Evolutionary conservation across 1,284 basidiomycete species (phyloP), one percentile per base, ranked within the genome.

Genomic region (Ustilago curta): DNA sequence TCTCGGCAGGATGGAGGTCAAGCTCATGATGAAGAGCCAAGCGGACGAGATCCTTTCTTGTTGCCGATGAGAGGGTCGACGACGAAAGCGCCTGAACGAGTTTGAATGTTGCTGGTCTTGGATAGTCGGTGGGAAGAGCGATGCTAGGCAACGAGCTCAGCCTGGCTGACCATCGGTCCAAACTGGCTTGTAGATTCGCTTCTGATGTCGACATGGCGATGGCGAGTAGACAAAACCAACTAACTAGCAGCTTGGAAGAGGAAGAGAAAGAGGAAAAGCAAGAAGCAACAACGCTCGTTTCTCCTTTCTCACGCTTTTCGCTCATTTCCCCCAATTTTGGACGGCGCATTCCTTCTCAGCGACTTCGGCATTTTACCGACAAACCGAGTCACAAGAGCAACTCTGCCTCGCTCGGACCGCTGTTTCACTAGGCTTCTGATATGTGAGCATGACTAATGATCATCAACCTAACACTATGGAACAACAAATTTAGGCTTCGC

Each of bases 111-210:
- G 90, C 87, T 16, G 94, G 92, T 62, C 95, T 88, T 2, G 97
- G 96, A 84, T 98, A 99, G 86, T 99, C 97, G 0, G 95, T 97
- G 1, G 97, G 96, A 19, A 99, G 88, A 4, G 94, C 94, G 72
- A 98, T 92, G 29, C 92, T 92, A 4, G 95, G 96, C 16, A 97
- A 86, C 79, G 86, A 85, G n/a, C 85, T 85, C 27, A 89, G 85
- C n/a, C 87, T 79, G 6, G 67, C 63, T 8, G 65, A 60, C 83
- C 83, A 84, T 47, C 78, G 71, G 14, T 81, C 73, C 55, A 83
- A 59, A 47, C 73, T 70, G 45, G 70, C 74, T 39, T 74, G 49
- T 1, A 76, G 45, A 4, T 71, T 48, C 16, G 48, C 19, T 44
- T 35, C 47, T 12, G 59, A 37, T 14, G 63, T 52, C 21, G 66